phyloP scores from a whole-genome alignment of 805 yeast species.

The Lipomyces kockii region DNA sequence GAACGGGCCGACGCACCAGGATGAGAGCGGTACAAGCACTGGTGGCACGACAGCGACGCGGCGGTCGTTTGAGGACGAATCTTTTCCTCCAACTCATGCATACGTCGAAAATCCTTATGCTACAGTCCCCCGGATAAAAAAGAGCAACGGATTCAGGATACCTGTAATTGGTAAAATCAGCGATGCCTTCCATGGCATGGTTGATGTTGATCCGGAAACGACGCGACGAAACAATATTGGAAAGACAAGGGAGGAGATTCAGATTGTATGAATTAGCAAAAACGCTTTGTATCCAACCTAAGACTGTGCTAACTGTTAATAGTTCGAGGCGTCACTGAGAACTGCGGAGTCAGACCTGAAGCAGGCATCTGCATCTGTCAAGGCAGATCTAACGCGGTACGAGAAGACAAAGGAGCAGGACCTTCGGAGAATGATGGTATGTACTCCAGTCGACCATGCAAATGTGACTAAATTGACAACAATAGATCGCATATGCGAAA shows the following conservation, averaged over 20 bases:
- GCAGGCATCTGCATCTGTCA: conserved; percentile 53
- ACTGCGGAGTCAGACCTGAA: conserved; percentile 60
- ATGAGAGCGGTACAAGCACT: conserved; percentile 5
- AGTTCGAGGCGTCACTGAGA: conserved; percentile 53
- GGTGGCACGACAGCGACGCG: neutral
- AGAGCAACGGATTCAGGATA: conserved; percentile 53
- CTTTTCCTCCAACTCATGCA: conserved; percentile 39
- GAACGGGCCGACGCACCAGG: neutral
- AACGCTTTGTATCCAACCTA: neutral
- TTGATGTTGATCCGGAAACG: conserved; percentile 70
- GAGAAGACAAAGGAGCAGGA: conserved; percentile 57
- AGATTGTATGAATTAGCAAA: conserved; percentile 21
- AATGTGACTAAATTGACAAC: neutral
- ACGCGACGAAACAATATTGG: conserved; percentile 58
- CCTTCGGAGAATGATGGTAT: conserved; percentile 54
- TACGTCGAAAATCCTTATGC: conserved; percentile 9
- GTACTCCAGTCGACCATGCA: neutral
- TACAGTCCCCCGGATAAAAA: conserved; percentile 37
- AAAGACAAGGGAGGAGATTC: conserved; percentile 53
- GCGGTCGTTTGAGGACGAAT: conserved; percentile 26
- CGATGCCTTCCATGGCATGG: conserved; percentile 60
- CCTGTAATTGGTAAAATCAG: conserved; percentile 60
- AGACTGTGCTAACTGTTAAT: neutral
- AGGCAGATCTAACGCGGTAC: conserved; percentile 51
- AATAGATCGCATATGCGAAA: conserved; percentile 53